phyloP scores from a whole-genome alignment of 108 stramenopile species.

The Skeletonema menzelii region DNA sequence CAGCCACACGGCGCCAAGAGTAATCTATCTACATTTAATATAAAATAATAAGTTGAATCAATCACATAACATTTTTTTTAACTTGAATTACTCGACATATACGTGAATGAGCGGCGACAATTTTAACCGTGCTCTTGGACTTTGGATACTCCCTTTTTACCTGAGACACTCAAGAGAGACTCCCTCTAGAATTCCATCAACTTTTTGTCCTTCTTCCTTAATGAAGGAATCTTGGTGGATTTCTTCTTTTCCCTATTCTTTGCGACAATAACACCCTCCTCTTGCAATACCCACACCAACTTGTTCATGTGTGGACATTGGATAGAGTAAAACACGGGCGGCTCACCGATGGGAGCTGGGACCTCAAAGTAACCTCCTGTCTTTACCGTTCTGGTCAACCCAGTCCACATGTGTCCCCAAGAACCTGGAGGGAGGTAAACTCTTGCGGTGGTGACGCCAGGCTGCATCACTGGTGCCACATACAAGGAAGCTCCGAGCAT shows the following conservation, averaged over 20 bases:
- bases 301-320: neutral
- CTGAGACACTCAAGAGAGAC: neutral
- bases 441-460: slow-evolving; percentile 27
- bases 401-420: slow-evolving; percentile 46
- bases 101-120: neutral
- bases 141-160: neutral
- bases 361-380: slow-evolving; percentile 13
- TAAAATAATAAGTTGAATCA: neutral
- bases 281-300: neutral
- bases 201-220: neutral
- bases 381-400: slow-evolving; percentile 1
- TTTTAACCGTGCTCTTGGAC: neutral
- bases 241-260: neutral
- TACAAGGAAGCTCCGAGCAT: slow-evolving; percentile 44
- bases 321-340: slow-evolving; percentile 31
- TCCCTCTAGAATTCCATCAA: neutral
- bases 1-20: neutral
- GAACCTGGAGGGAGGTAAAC: slow-evolving; percentile 40
- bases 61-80: too few relatives aligned
- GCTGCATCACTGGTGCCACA: slow-evolving; percentile 38
- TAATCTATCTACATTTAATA: neutral
- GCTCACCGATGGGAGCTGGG: slow-evolving; percentile 30
- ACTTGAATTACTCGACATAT: neutral
- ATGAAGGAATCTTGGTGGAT: neutral
- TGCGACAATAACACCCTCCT: neutral